These are phyloP conservation scores for Drechslerella stenobrocha DNA, from an alignment of 2,329 filamentous ascomycete genomes.

Conservation along the genomic window DNA sequence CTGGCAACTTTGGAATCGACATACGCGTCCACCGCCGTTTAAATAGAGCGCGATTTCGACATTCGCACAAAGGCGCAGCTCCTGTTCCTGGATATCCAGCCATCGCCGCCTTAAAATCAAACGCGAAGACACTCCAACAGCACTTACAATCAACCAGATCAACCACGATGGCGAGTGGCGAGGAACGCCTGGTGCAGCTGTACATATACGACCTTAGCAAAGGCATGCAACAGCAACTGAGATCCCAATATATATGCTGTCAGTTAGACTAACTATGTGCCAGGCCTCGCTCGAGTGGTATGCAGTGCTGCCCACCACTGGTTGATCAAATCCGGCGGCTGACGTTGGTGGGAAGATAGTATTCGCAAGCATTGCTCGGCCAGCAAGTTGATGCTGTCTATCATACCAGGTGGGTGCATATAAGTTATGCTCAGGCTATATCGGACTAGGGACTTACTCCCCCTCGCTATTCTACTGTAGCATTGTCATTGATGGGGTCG, in stretches of 20 bases:
- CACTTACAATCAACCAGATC: constrained; percentile 6
- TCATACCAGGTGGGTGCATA: constrained; percentile 69
- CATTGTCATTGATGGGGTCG: constrained; percentile 77
- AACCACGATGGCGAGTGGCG: constrained; percentile 30
- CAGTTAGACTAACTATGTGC: constrained; percentile 32
- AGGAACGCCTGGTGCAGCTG: constrained; percentile 62
- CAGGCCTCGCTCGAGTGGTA: constrained; percentile 39
- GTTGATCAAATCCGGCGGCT: constrained; percentile 13
- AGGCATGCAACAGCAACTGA: constrained; percentile 59
- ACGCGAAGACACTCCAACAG: background rate
- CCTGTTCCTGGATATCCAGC: background rate
- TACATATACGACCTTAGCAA: constrained; percentile 77
- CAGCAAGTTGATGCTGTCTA: constrained; percentile 87
- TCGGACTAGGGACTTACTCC: background rate
- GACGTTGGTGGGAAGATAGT: constrained; percentile 55
- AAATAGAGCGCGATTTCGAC: constrained; percentile 5
- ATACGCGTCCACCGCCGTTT: background rate
- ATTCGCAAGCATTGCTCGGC: constrained; percentile 65
- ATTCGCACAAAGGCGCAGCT: constrained; percentile 8
- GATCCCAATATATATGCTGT: constrained; percentile 9
- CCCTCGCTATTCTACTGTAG: constrained; percentile 8
- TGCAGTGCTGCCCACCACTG: background rate
- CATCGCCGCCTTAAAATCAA: background rate
- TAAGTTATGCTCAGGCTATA: too few species aligned
- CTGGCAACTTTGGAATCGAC: background rate